Percentiles rank a stretch among this genome's conserved stretches.
These are phyloP conservation scores for Colletotrichum sp. DNA, from an alignment of 2,329 filamentous ascomycete genomes.

Conservation along the genomic window DNA sequence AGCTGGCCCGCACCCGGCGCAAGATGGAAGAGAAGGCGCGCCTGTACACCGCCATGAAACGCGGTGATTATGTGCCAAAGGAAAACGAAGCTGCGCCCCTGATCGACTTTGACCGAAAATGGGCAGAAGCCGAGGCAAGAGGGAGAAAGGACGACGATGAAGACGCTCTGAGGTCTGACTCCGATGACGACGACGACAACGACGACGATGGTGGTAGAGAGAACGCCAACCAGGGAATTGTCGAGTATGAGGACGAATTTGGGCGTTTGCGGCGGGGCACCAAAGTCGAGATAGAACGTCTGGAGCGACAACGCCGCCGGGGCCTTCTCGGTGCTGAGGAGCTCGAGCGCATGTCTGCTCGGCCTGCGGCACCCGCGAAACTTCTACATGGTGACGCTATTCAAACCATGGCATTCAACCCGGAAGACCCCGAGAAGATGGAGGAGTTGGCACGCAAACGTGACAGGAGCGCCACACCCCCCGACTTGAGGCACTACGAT, in stretches of 20 bases:
- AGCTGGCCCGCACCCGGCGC: constrained; percentile 74
- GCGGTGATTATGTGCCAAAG: constrained; percentile 78
- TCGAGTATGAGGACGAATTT: constrained; percentile 93
- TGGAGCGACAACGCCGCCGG: constrained; percentile 62
- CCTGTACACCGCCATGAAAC: constrained; percentile 87
- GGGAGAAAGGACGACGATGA: constrained; percentile 40
- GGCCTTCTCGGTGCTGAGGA: constrained; percentile 62
- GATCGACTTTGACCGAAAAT: constrained; percentile 96
- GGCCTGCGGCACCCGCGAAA: constrained; percentile 68
- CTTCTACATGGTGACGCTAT: constrained; percentile 88
- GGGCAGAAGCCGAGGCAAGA: constrained; percentile 73
- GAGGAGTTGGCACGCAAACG: constrained; percentile 77
- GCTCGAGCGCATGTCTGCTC: constrained; percentile 71
- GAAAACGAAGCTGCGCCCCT: constrained; percentile 71
- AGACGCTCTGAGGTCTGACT: constrained; percentile 60
- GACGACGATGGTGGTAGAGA: constrained; percentile 39
- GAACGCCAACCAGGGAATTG: constrained; percentile 58
- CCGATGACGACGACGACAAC: constrained; percentile 43
- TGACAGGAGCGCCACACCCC: constrained; percentile 81
- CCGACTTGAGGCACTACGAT: constrained; percentile 84
- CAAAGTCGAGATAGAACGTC: constrained; percentile 67
- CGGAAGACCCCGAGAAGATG: constrained; percentile 76
- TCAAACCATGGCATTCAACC: constrained; percentile 83
- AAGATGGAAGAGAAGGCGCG: constrained; percentile 91
- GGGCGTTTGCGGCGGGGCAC: constrained; percentile 81